Base-by-base conservation (phyloP, 768 basidiomycete genomes). In the Russula sp. region DNA sequence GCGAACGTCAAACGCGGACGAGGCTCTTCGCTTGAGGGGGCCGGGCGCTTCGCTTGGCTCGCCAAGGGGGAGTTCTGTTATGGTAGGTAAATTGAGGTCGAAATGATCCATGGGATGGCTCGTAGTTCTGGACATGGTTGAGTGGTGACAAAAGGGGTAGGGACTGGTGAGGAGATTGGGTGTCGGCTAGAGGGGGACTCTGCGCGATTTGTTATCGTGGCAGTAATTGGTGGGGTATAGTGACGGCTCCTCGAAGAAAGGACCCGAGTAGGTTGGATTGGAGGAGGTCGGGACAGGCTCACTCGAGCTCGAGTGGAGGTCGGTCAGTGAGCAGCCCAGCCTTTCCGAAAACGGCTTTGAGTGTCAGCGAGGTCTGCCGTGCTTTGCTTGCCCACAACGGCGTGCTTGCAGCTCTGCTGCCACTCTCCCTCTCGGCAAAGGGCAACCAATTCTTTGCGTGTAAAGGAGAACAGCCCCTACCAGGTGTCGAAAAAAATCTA, bases 41-140 rank as follows among this genome's bases (percentile, higher is more conserved):
- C 22, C 45, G 9, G 20, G 58, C 11, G 46, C 34, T 46, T 59
- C 57, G 35, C 51, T 63, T 13, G 62, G 34, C 39, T 54, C 57
- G 16, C 46, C 46, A 11, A 50, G 34, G 20, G 55, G 45, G 14
- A 25, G 20, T 36, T 53, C 56, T 25, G 49, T 42, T 11, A 56
- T 32, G 34, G 29, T 22, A 38, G 49, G 39, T 29, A 53, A 43
- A 36, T 32, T 35, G 13, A 58, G 58, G 35, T 81, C 77, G 22
- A 70, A 66, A 67, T 75, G 76, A 73, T 73, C 70, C 64, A 80
- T 81, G 56, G 77, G 76, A 50, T 55, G 57, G 25, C 25, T 52
- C 47, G 50, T 38, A 14, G 18, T 41, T 38, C 38, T 54, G 56
- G 56, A 53, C 46, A 58, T 58, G n/a, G 52, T 42, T 5, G 39